Percentiles rank a stretch among this genome's conserved stretches.
Conservation (phyloP, 2,329 filamentous ascomycete genomes). For the Neonectria neomacrospora region DNA sequence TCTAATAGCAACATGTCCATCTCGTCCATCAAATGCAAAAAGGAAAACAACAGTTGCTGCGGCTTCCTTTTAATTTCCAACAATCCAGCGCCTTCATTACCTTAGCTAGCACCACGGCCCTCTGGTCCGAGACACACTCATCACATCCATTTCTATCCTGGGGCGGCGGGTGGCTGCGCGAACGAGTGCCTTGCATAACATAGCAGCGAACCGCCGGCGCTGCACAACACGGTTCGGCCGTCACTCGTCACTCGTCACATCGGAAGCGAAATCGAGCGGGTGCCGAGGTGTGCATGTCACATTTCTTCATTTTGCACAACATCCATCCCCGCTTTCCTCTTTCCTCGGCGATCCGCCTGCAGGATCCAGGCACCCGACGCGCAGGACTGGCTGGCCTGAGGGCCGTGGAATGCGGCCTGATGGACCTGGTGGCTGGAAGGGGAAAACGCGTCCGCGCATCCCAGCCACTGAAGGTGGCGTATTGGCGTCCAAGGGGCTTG, state of each 20-base stretch:
- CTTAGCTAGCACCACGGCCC: not conserved
- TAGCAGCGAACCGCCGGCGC: constrained; percentile 2
- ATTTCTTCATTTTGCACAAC: constrained; percentile 22
- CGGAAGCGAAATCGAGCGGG: constrained; percentile 1
- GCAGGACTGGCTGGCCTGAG: constrained; percentile 13
- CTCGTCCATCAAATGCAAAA: not conserved
- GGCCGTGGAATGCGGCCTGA: constrained; percentile 9
- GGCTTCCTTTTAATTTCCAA: not conserved
- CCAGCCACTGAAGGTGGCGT: constrained; percentile 5
- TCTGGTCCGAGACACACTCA: not conserved
- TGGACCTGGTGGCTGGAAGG: constrained; percentile 3
- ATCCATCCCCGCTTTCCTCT: not conserved
- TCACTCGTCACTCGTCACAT: constrained; percentile 11
- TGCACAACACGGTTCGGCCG: constrained; percentile 10
- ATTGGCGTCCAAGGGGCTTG: not conserved
- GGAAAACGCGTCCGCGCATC: constrained; percentile 14
- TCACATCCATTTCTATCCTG: not conserved
- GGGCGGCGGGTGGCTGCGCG: constrained; percentile 5
- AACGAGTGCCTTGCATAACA: constrained; percentile 18
- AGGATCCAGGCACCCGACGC: constrained; percentile 3
- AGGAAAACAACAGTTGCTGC: not conserved
- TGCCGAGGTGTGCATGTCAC: constrained; percentile 4
- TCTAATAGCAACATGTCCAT: not conserved
- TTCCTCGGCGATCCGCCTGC: not conserved
- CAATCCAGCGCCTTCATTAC: constrained; percentile 1